Percentiles rank a stretch among this genome's conserved stretches.
These are phyloP conservation scores for Achaetomiella virescens DNA, from an alignment of 495 filamentous ascomycete species.

Conservation along the genomic window DNA sequence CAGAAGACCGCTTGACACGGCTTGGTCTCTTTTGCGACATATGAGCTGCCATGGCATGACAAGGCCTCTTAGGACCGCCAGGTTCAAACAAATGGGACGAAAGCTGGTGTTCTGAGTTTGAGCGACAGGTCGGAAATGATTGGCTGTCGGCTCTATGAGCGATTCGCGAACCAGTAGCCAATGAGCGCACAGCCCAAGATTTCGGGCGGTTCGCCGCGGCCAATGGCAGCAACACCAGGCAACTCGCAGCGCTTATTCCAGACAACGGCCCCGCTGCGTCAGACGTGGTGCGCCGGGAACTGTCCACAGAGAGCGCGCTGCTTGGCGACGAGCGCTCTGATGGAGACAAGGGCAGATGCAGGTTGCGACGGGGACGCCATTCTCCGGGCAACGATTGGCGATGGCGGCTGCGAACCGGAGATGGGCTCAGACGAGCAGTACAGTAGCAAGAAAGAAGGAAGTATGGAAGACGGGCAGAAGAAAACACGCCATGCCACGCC, in stretches of 20 bases:
- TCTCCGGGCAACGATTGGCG: slow-evolving; percentile 14
- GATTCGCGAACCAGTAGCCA: slow-evolving; percentile 26
- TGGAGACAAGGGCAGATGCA: slow-evolving; percentile 15
- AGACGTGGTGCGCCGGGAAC: slow-evolving; percentile 7
- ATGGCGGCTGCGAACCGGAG: background rate
- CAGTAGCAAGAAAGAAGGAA: background rate
- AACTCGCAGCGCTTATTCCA: slow-evolving; percentile 32
- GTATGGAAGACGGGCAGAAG: background rate
- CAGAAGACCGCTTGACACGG: too few species aligned
- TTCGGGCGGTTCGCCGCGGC: slow-evolving; percentile 19
- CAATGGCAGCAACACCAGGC: slow-evolving; percentile 21
- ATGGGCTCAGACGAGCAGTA: background rate
- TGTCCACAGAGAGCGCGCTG: slow-evolving; percentile 23
- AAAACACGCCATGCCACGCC: slow-evolving; percentile 1
- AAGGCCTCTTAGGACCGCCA: background rate
- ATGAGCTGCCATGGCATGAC: background rate
- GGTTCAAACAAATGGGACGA: background rate
- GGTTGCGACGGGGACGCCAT: slow-evolving; percentile 9
- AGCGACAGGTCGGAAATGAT: slow-evolving; percentile 13
- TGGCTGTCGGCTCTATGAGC: slow-evolving; percentile 20
- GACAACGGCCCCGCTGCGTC: slow-evolving; percentile 14
- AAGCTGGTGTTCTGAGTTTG: background rate
- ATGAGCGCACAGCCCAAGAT: slow-evolving; percentile 14
- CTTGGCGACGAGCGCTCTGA: slow-evolving; percentile 15
- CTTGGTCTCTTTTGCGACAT: background rate